Evolutionary conservation across 1,284 basidiomycete genomes (phyloP), one percentile per base, ranked within the genome.

Genomic region (Rhodotorula sp.): DNA sequence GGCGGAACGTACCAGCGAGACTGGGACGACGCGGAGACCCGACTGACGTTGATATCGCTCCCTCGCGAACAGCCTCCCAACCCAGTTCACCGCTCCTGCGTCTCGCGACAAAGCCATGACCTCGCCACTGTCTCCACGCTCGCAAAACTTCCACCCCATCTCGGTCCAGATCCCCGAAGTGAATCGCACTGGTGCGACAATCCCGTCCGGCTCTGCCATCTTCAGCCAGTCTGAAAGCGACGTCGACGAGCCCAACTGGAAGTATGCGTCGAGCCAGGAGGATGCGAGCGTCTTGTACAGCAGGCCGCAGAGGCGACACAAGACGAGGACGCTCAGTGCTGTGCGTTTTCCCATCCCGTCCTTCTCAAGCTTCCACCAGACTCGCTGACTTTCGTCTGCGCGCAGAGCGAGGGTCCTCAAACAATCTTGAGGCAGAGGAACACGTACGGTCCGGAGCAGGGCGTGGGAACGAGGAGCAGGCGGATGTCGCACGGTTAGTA

Each of bases 401-500:
- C 1, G 24, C 48, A 74, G 73, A 68, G 59, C 6, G 70, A 69
- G n/a, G 71, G 71, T 5, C 46, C 67, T 7, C 67, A 65, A 29
- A 64, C 68, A 8, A 65, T 75, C 44, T 8, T 62, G 29, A 59
- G 65, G 48, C 74, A 75, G 55, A 36, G 71, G 9, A 73, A 68
- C 65, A 53, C 60, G 1, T 73, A 65, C 39, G 60, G 60, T 0
- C 64, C 56, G 13, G 66, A 65, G 34, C 55, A 66, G 30, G 59
- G 48, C n/a, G 48, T 46, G 39, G 48, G 48, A 48, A 36, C 52
- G 52, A 7, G 61, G 57, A 58, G 54, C 10, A 44, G 74, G 36
- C 65, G 74, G 51, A 74, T 75, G 72, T 74, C 72, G 22, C 70
- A 71, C 47, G 72, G 74, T 75, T 19, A 34, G 69, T n/a, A n/a